Conservation (phyloP, 768 basidiomycete genomes). For the Thelephora aurantiotincta region DNA sequence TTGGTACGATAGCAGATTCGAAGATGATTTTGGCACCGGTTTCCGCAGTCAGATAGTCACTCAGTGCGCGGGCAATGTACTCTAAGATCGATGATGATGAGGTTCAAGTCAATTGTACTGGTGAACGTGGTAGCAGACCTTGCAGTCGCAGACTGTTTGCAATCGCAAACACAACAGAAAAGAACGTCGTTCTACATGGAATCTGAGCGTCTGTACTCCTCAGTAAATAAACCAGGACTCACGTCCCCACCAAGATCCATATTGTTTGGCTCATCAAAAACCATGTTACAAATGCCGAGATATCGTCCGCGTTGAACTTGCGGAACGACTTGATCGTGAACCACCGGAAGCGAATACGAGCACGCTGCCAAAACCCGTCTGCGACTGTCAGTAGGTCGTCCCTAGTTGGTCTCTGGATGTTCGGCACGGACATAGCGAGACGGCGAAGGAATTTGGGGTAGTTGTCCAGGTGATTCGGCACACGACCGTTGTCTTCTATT, state of each 20-base stretch:
- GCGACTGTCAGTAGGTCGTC: conserved; percentile 84
- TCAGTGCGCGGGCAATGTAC: conserved; percentile 76
- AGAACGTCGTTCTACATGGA: conserved; percentile 70
- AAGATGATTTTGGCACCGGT: conserved; percentile 93
- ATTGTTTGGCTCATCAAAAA: conserved; percentile 90
- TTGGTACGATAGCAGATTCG: conserved; percentile 95
- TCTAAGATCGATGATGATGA: conserved; percentile 27
- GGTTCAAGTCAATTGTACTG: neutral
- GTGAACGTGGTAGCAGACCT: conserved; percentile 29
- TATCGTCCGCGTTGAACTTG: conserved; percentile 91
- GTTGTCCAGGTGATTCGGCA: conserved; percentile 31
- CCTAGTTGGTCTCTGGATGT: conserved; percentile 64
- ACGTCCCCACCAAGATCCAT: conserved; percentile 95
- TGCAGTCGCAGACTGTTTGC: conserved; percentile 80
- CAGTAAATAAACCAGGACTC: conserved; percentile 17
- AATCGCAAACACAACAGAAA: conserved; percentile 83
- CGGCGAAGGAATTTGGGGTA: conserved; percentile 73
- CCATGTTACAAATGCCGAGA: conserved; percentile 93
- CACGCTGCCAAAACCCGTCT: conserved; percentile 80
- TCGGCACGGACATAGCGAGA: conserved; percentile 68
- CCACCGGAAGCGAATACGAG: conserved; percentile 93
- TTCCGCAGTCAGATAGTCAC: conserved; percentile 84
- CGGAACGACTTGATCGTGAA: conserved; percentile 91
- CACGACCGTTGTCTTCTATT: conserved; percentile 1
- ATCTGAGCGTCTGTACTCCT: conserved; percentile 4